Percentiles rank a stretch among this genome's conserved stretches.
These are phyloP conservation scores for Candida awuae DNA, from an alignment of 805 yeast genomes.

Conservation along the genomic window DNA sequence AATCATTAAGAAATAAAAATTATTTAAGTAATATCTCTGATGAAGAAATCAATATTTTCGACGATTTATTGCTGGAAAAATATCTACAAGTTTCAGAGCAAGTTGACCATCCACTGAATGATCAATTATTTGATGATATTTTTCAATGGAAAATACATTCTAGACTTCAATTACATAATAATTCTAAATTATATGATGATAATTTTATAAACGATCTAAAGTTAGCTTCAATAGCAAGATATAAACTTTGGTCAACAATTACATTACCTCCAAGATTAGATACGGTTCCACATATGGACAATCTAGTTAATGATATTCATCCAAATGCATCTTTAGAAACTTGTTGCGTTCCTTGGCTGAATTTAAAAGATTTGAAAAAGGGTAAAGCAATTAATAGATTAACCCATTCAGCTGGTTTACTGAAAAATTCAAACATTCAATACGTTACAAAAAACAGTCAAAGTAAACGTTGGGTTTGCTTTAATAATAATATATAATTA, in stretches of 20 bases:
- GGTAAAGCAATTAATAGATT: constrained; percentile 6
- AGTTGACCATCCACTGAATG: neutral
- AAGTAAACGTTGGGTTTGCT: constrained; percentile 10
- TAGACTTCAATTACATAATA: neutral
- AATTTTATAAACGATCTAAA: constrained; percentile 16
- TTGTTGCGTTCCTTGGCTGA: constrained; percentile 11
- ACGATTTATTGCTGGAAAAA: constrained; percentile 12
- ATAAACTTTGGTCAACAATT: constrained; percentile 45
- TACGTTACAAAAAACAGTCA: constrained; percentile 7
- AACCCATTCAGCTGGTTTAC: constrained; percentile 5
- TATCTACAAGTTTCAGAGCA: neutral
- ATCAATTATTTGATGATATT: constrained; percentile 1
- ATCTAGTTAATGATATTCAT: constrained; percentile 2
- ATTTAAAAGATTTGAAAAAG: constrained; percentile 8
- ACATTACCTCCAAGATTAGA: constrained; percentile 46
- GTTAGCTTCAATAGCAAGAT: constrained; percentile 36
- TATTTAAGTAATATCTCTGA: constrained; percentile 27
- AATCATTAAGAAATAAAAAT: constrained; percentile 29
- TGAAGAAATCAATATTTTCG: constrained; percentile 30
- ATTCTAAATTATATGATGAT: neutral
- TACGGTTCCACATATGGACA: constrained; percentile 7
- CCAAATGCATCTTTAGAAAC: constrained; percentile 4
- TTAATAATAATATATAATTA: neutral
- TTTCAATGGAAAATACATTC: constrained; percentile 5
- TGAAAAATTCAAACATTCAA: constrained; percentile 10